phyloP scores from a whole-genome alignment of 306 rosid genomes.

The Vigna trinervia region DNA sequence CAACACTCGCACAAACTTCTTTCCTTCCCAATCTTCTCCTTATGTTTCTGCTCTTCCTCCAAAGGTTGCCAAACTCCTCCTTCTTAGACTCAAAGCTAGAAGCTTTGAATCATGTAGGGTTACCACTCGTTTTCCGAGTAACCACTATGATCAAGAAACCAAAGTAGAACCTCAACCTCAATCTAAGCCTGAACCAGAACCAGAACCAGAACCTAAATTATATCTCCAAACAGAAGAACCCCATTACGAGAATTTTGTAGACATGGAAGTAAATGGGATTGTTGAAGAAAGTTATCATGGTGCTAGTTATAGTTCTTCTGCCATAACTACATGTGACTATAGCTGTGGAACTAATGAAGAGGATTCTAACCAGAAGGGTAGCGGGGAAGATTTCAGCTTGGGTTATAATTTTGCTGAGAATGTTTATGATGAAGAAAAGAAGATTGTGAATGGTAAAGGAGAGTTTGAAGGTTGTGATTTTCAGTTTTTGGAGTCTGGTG shows the following conservation, averaged over 20 bases:
- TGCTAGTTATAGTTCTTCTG: constrained; percentile 36
- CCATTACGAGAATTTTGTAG: constrained; percentile 25
- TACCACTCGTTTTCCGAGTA: constrained; percentile 24
- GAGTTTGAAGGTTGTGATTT: constrained; percentile 45
- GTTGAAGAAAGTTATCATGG: constrained; percentile 14
- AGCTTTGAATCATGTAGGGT: constrained; percentile 26
- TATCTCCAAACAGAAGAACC: constrained; percentile 39
- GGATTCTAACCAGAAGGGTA: constrained; percentile 38
- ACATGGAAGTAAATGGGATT: constrained; percentile 20
- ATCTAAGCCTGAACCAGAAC: too few relatives aligned
- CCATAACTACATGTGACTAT: constrained; percentile 31
- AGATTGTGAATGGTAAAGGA: constrained; percentile 12
- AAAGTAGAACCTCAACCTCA: background rate
- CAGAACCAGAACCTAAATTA: background rate
- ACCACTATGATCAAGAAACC: constrained; percentile 33
- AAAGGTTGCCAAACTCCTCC: constrained; percentile 53
- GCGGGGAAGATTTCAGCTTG: constrained; percentile 14
- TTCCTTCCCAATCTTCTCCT: constrained; percentile 31
- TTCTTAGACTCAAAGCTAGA: constrained; percentile 58
- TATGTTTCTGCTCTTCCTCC: constrained; percentile 53
- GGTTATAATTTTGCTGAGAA: constrained; percentile 30
- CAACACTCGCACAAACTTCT: constrained; percentile 56
- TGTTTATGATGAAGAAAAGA: constrained; percentile 39
- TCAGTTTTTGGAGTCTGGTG: constrained; percentile 43
- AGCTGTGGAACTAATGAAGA: constrained; percentile 35